A percentile compares a stretch with the other conserved stretches of the same genome.
Conservation (phyloP, 768 basidiomycete genomes). For the Mycena crocata region DNA sequence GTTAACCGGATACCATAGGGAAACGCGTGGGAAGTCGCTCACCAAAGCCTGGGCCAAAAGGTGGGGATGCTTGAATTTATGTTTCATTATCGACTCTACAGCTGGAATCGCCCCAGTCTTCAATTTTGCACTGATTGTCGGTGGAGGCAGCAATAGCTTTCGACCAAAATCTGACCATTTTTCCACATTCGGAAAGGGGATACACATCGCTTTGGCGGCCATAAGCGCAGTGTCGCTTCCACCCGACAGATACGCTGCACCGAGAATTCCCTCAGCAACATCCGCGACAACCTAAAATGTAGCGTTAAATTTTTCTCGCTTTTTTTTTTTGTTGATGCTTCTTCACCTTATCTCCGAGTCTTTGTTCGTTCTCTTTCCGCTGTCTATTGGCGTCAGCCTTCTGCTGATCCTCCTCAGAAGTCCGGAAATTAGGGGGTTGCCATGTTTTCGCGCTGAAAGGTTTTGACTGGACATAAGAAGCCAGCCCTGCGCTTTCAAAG, state of each 20-base stretch:
- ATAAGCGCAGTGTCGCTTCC: conserved; percentile 76
- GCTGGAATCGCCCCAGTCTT: conserved; percentile 61
- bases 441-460: conserved; percentile 76
- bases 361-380: conserved; percentile 52
- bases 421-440: conserved; percentile 62
- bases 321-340: background rate
- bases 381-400: conserved; percentile 17
- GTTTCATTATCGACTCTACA: conserved; percentile 74
- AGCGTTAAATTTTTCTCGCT: no score
- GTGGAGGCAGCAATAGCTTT: conserved; percentile 58
- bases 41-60: conserved; percentile 82
- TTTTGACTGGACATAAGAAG: conserved; percentile 79
- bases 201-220: conserved; percentile 70
- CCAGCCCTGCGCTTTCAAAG: conserved; percentile 69
- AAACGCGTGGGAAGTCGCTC: conserved; percentile 36
- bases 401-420: conserved; percentile 11
- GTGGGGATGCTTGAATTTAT: conserved; percentile 69
- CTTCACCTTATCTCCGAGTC: conserved; percentile 83
- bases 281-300: conserved; percentile 89
- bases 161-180: conserved; percentile 79
- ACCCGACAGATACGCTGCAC: conserved; percentile 82
- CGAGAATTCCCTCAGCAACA: conserved; percentile 87
- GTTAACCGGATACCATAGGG: conserved; percentile 4
- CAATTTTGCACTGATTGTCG: conserved; percentile 57
- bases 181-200: conserved; percentile 73